Conservation (phyloP, 2,329 filamentous ascomycete species). For the Fusarium sp. region DNA sequence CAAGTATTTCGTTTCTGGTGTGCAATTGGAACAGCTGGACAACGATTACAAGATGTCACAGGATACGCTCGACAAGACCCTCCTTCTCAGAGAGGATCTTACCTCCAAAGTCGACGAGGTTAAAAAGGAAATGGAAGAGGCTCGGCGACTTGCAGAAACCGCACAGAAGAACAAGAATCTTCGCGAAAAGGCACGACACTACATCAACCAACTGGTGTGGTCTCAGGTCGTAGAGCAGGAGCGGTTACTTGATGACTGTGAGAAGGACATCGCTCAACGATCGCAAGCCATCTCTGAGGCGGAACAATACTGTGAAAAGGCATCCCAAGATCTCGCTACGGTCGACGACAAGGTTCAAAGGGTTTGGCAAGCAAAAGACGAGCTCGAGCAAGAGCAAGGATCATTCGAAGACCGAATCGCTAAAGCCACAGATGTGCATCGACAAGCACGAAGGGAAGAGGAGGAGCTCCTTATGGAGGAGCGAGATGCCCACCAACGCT, state of each 20-base stretch:
- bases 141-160: conserved; percentile 73
- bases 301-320: conserved; percentile 53
- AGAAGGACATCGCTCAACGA: conserved; percentile 47
- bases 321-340: conserved; percentile 64
- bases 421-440: conserved; percentile 65
- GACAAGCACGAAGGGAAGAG: conserved; percentile 67
- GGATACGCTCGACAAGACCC: conserved; percentile 78
- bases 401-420: conserved; percentile 59
- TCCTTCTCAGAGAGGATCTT: conserved; percentile 55
- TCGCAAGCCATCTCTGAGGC: conserved; percentile 47
- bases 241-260: conserved; percentile 57
- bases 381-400: conserved; percentile 61
- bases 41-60: conserved; percentile 89
- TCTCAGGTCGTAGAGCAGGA: conserved; percentile 86
- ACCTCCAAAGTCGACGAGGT: conserved; percentile 52
- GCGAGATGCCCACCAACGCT: conserved; percentile 70
- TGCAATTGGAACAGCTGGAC: conserved; percentile 91
- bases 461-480: conserved; percentile 71
- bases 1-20: conserved; percentile 95
- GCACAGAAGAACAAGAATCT: conserved; percentile 76
- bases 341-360: conserved; percentile 61
- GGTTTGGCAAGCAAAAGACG: conserved; percentile 56
- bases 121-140: conserved; percentile 65
- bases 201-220: conserved; percentile 83
- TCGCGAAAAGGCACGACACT: conserved; percentile 69